Conservation (phyloP, 371 early-diverging fungal species). For the Chytridiales sp. region DNA sequence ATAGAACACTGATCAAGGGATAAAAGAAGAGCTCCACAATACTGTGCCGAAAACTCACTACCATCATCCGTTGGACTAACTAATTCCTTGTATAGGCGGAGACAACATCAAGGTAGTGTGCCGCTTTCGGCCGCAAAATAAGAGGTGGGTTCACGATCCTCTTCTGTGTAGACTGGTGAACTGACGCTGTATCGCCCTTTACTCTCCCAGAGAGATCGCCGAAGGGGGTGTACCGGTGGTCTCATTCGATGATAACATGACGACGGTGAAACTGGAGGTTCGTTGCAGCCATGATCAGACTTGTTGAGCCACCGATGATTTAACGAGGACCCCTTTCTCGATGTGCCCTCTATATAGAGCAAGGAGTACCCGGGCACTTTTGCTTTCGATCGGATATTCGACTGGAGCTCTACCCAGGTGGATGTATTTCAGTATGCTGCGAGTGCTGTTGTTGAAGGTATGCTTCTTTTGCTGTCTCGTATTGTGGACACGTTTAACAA, state of each 20-base stretch:
- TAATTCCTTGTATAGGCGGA: too few relatives aligned
- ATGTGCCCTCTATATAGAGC: slow-evolving; percentile 62
- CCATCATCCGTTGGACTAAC: too few relatives aligned
- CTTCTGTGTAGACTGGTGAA: too few relatives aligned
- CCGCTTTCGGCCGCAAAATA: slow-evolving; percentile 95
- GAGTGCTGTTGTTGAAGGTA: slow-evolving; percentile 88
- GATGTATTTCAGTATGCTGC: slow-evolving; percentile 89
- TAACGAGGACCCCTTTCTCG: too few relatives aligned
- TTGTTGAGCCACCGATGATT: too few relatives aligned
- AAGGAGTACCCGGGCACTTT: slow-evolving; percentile 79
- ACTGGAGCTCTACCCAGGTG: slow-evolving; percentile 75
- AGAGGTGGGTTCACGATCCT: too few relatives aligned
- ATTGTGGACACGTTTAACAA: neutral
- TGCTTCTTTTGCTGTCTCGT: neutral
- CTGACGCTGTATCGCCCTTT: too few relatives aligned
- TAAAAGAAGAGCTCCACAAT: neutral
- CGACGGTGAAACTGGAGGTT: slow-evolving; percentile 69
- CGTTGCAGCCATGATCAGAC: too few relatives aligned
- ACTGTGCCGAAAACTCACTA: neutral
- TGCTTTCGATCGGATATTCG: slow-evolving; percentile 89
- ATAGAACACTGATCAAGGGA: too few relatives aligned
- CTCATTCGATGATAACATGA: slow-evolving; percentile 75
- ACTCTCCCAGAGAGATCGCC: too few relatives aligned
- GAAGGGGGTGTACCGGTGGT: slow-evolving; percentile 88
- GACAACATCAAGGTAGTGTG: slow-evolving; percentile 93